Conservation (phyloP, 345 rosid genomes). For the Atalantia buxifolia region DNA sequence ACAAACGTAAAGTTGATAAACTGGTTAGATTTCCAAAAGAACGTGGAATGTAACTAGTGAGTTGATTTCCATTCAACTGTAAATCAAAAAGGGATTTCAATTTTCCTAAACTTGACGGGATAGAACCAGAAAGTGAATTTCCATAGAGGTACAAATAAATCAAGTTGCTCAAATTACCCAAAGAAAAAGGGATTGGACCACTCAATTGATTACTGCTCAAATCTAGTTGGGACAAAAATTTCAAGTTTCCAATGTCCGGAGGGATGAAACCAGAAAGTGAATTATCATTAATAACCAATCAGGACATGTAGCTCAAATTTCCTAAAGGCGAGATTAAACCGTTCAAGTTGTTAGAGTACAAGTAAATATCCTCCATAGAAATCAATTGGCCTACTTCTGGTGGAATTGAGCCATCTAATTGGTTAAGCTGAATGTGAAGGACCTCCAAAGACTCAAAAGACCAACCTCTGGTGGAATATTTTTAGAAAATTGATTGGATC, state of each 20-base stretch:
- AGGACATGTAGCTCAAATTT: background rate
- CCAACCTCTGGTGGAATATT: constrained; percentile 24
- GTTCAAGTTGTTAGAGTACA: constrained; percentile 4
- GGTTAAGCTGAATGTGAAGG: background rate
- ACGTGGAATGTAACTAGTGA: background rate
- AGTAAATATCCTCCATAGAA: background rate
- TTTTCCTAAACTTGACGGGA: constrained; percentile 12
- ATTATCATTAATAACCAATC: background rate
- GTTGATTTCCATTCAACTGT: background rate
- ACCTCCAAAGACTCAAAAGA: constrained; percentile 3
- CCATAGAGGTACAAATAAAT: background rate
- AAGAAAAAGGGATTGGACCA: background rate
- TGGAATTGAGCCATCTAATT: constrained; percentile 11
- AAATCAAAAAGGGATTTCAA: background rate
- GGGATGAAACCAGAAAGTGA: constrained; percentile 7
- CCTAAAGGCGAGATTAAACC: constrained; percentile 8
- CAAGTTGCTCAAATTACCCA: background rate
- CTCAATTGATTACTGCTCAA: background rate
- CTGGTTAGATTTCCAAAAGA: constrained; percentile 3
- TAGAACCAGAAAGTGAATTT: background rate
- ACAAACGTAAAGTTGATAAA: background rate
- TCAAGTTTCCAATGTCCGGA: background rate
- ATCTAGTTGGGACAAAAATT: background rate
- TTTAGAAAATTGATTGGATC: background rate
- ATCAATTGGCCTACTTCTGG: too few species aligned